phyloP scores from a whole-genome alignment of 2,329 filamentous ascomycete species.

The Diaporthe sp. region DNA sequence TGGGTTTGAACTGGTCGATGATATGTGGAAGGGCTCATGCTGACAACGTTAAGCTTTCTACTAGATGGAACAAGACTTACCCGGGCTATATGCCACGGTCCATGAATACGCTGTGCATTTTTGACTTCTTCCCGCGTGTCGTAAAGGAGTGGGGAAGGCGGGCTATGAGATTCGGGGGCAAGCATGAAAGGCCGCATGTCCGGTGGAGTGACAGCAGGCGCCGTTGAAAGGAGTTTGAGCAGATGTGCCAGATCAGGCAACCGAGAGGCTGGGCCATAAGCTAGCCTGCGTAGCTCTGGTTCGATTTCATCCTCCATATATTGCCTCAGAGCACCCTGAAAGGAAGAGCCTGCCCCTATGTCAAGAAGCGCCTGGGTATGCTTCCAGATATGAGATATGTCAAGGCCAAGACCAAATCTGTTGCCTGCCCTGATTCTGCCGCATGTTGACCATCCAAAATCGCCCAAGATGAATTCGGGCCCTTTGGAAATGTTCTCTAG shows the following conservation, averaged over 20 bases:
- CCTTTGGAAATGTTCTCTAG: neutral
- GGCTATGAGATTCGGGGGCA: neutral
- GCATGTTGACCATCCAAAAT: constrained; percentile 1
- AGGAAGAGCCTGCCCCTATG: too few relatives aligned
- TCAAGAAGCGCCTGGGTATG: neutral
- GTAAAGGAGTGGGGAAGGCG: neutral
- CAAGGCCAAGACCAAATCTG: neutral
- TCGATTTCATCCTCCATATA: neutral
- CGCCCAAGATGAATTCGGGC: neutral
- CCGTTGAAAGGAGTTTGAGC: neutral
- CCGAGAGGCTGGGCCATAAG: neutral
- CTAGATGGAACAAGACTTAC: neutral
- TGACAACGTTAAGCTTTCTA: neutral
- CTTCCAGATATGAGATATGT: neutral
- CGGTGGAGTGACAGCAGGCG: neutral
- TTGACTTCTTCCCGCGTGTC: neutral
- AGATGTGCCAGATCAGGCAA: neutral
- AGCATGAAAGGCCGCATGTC: neutral
- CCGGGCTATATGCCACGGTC: neutral
- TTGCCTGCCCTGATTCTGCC: neutral
- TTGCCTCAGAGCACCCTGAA: neutral
- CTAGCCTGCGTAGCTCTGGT: constrained; percentile 1
- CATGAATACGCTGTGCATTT: neutral
- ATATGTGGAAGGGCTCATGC: neutral
- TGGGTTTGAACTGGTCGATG: neutral